A percentile compares a stretch with the other conserved stretches of the same genome.
Evolutionary conservation across 345 rosid species (phyloP).

Genomic region (Turritis glabra): DNA sequence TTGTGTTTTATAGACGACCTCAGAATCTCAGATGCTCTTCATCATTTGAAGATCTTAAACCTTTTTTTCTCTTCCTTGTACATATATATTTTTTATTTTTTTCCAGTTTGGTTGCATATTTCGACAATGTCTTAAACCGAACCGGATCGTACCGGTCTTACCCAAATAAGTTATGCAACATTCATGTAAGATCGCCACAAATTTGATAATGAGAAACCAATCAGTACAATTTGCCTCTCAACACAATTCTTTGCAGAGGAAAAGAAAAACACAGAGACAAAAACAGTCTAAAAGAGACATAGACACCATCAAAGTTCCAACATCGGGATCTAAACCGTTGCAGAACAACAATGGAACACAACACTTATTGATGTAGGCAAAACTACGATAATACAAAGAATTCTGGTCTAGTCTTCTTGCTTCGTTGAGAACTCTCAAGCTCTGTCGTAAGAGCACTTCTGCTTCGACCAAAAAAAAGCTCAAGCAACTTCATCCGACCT

Average conservation of each 20-base stretch:
- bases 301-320: not conserved
- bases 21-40: slow-evolving; percentile 28
- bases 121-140: not conserved
- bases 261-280: not conserved
- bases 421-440: not conserved
- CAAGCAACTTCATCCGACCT: slow-evolving; percentile 39
- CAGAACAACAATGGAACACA: not conserved
- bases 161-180: not conserved
- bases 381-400: not conserved
- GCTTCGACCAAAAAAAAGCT: slow-evolving; percentile 4
- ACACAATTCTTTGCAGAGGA: not conserved
- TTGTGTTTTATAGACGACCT: not conserved
- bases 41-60: not conserved
- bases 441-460: not conserved
- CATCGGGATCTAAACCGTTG: not conserved
- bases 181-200: not conserved
- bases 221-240: not conserved
- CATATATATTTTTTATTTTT: too few species aligned
- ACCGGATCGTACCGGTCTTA: slow-evolving; percentile 4
- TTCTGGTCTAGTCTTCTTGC: not conserved
- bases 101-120: not conserved
- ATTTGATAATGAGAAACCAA: not conserved
- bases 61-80: not conserved
- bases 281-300: not conserved
- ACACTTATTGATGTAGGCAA: not conserved